These are phyloP conservation scores for Aspergillus fumigatiaffinis DNA, from an alignment of 2,329 filamentous ascomycete species.

Conservation along the genomic window DNA sequence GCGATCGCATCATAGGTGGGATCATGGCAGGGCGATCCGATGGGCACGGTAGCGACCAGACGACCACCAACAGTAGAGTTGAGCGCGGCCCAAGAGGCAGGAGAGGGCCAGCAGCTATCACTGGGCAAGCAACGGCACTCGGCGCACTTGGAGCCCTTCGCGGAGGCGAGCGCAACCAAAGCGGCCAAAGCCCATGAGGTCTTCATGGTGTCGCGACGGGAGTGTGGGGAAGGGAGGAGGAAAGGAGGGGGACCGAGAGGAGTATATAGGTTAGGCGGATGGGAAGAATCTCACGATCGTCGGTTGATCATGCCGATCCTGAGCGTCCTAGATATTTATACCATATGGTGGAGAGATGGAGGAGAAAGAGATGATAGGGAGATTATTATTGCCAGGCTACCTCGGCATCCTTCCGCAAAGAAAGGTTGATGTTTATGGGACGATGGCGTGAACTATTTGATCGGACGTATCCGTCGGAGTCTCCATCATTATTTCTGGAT, in stretches of 20 bases:
- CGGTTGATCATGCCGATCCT: slow-evolving; percentile 6
- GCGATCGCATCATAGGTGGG: slow-evolving; percentile 20
- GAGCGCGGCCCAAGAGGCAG: slow-evolving; percentile 28
- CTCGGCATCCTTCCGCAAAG: not conserved
- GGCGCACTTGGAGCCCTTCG: slow-evolving; percentile 1
- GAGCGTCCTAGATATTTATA: not conserved
- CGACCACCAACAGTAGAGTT: slow-evolving; percentile 37
- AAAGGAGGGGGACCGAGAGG: not conserved
- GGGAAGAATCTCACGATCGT: not conserved
- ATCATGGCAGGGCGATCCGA: slow-evolving; percentile 36
- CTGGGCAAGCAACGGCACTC: slow-evolving; percentile 28
- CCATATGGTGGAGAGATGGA: not conserved
- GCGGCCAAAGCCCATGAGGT: slow-evolving; percentile 13
- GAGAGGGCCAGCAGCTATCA: slow-evolving; percentile 38
- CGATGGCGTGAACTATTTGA: too few relatives aligned
- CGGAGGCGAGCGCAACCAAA: slow-evolving; percentile 12
- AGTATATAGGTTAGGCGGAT: not conserved
- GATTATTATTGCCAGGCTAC: not conserved
- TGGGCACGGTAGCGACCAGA: slow-evolving; percentile 37
- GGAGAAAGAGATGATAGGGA: not conserved
- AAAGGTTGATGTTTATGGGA: not conserved
- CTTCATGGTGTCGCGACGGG: slow-evolving; percentile 20
- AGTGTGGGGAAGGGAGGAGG: not conserved
- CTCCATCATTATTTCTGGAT: too few relatives aligned
- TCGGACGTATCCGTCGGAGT: not conserved